Percentiles rank a stretch among this genome's conserved stretches.
phyloP scores from a whole-genome alignment of 257 asterid species.

The Forsythia viridissima region DNA sequence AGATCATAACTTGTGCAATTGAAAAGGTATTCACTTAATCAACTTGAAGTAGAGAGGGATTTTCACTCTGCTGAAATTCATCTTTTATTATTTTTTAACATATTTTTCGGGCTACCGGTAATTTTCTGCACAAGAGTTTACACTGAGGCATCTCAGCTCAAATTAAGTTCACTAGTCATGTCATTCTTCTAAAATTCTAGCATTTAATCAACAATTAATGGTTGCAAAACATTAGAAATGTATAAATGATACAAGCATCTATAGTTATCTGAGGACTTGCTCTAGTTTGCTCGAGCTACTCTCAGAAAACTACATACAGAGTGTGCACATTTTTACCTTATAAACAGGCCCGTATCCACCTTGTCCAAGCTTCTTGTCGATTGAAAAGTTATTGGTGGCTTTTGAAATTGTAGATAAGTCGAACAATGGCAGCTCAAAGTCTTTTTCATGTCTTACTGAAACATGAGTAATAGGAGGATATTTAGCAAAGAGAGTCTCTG shows the following conservation, averaged over 20 bases:
- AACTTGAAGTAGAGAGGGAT: too few species aligned
- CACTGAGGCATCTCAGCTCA: neutral
- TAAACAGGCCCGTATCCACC: constrained; percentile 30
- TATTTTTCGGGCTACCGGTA: neutral
- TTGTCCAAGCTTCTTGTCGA: constrained; percentile 15
- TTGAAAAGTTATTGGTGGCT: constrained; percentile 24
- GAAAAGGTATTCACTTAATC: neutral
- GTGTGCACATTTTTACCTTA: constrained; percentile 12
- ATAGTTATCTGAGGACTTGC: neutral
- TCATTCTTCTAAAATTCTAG: neutral
- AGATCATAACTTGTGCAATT: neutral
- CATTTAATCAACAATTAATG: too few species aligned
- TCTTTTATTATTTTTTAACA: too few species aligned
- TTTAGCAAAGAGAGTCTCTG: neutral
- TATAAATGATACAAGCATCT: too few species aligned
- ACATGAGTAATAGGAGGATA: neutral
- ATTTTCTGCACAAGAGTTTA: neutral
- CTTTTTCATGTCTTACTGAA: neutral
- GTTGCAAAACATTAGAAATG: too few species aligned
- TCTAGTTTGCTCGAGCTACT: neutral
- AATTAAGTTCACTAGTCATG: neutral
- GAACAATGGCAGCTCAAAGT: constrained; percentile 15
- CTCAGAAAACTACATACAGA: neutral
- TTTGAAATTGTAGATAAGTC: neutral
- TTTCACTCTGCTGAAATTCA: too few species aligned